Base-by-base conservation (phyloP, 2,329 filamentous ascomycete genomes). In the Pestalotiopsis sp. region DNA sequence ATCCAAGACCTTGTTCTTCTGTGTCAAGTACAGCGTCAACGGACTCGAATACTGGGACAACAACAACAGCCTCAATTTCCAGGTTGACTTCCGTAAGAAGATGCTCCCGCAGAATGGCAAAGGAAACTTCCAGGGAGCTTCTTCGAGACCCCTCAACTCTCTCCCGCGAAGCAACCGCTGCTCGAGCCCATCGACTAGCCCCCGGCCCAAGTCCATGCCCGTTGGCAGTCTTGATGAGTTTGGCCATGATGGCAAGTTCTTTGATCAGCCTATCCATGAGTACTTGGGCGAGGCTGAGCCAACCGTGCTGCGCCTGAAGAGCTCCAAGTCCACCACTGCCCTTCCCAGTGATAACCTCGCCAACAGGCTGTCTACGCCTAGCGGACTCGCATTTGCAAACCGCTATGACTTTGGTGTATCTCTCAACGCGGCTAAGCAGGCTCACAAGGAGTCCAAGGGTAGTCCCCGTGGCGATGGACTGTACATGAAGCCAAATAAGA, bases 321-420 rank as follows among this genome's bases (percentile, higher is more conserved):
- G 85, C 52, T 86, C 88, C 68, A 88, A 89, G 76, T 92, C 93
- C 17, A 82, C 85, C 38, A 77, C 85, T 59, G 90, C 87, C 72
- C 78, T 92, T 66, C 86, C 91, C 26, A 88, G 87, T 66, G 89
- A 92, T 71, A 88, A 86, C 72, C 76, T 90, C 22, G 75, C 86
- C 73, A 79, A 83, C 75, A 78, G 83, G 40, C 76, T 88, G 26
- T 78, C 85, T 0, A 81, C 86, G 1, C 86, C 88, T 1, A 89
- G 87, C 71, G 89, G 89, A 30, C 90, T 92, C 73, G 92, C 91
- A 20, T 98, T 98, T 78, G 92, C 94, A 60, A 94, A 94, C 79
- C 92, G 96, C 66, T 99, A 99, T 78, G 95, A 98, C 81, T 98
- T 99, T 78, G 91, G 92, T 69, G 93, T 93, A n/a, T 98, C 96